Evolutionary conservation across 2,329 filamentous ascomycete genomes (phyloP).

Genomic region (Ceratocystis lukuohia): DNA sequence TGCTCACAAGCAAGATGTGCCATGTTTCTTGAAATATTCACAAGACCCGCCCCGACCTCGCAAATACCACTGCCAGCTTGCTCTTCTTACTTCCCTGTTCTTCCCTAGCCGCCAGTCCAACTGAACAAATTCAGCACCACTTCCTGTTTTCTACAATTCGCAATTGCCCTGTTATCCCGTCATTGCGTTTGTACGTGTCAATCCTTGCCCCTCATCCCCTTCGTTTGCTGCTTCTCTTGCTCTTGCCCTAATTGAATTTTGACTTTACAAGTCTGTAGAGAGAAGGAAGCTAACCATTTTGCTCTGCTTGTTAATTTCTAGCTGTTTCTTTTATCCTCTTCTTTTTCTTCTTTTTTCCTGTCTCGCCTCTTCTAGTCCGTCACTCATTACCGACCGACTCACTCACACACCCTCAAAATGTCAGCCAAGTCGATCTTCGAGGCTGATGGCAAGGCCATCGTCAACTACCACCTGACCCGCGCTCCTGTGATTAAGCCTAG

Average conservation of each 20-base stretch:
- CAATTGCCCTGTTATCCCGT: slow-evolving; percentile 3
- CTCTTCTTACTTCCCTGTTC: neutral
- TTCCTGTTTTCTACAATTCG: neutral
- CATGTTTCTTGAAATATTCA: slow-evolving; percentile 15
- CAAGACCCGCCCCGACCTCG: slow-evolving; percentile 18
- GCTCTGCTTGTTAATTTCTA: neutral
- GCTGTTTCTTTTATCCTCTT: neutral
- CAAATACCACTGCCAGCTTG: slow-evolving; percentile 5
- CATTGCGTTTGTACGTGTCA: slow-evolving; percentile 7
- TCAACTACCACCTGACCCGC: slow-evolving; percentile 99
- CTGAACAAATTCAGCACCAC: slow-evolving; percentile 3
- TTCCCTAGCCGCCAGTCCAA: slow-evolving; percentile 1
- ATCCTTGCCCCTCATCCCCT: slow-evolving; percentile 6
- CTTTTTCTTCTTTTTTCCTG: slow-evolving; percentile 2
- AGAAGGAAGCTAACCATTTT: slow-evolving; percentile 14
- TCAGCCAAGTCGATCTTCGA: slow-evolving; percentile 86
- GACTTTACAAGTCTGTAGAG: neutral
- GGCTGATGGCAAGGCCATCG: slow-evolving; percentile 99
- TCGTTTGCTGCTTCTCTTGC: slow-evolving; percentile 3
- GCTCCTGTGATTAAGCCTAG: slow-evolving; percentile 96
- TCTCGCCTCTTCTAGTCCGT: slow-evolving; percentile 21
- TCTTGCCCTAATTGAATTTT: slow-evolving; percentile 9
- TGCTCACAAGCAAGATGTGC: neutral
- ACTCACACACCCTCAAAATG: slow-evolving; percentile 25
- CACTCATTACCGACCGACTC: slow-evolving; percentile 23